Evolutionary conservation across 2,329 filamentous ascomycete genomes (phyloP), one percentile per base, ranked within the genome.

Genomic region (Kalaharituber pfeilii): DNA sequence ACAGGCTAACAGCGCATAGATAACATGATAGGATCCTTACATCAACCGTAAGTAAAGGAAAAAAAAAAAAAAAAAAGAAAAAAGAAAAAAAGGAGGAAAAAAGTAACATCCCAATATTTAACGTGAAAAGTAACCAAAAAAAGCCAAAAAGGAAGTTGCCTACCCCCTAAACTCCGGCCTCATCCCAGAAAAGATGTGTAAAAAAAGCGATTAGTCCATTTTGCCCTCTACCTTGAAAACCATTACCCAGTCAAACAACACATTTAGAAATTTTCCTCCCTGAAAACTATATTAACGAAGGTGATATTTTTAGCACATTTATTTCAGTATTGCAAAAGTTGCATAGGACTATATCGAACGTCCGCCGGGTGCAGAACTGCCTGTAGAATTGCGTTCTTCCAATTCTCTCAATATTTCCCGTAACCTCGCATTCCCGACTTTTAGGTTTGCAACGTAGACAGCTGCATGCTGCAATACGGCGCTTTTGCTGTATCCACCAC

Each of bases 401-500:
- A 76, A 62, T 39, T 71, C 67, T n/a, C 69, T 69, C 47, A 82
- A 66, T 66, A 77, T 75, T n/a, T 66, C 66, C 54, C 71, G 70
- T 52, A 86, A 67, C 25, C 70, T 66, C 54, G 79, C 71, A 64
- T 93, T 94, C 3, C 80, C 84, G 36, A 74, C 69, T 11, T 86
- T 67, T 20, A 93, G 66, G 15, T 81, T 77, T 59, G 88, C 79
- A n/a, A 94, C 69, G 74, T 83, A 93, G 60, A 85, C 81, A 13
- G 80, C 83, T 2, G 84, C 77, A 68, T 87, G 81, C 18, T 76
- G 75, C 36, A 94, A 73, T 66, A 86, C 82, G 6, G 79, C 81
- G 65, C 84, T 88, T 70, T 93, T 94, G 69, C 85, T 91, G 61
- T 87, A 81, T 1, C 83, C 82, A 7, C 83, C 82, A 25, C 78